phyloP scores from a whole-genome alignment of 768 basidiomycete genomes.

The Podaxis sp. region DNA sequence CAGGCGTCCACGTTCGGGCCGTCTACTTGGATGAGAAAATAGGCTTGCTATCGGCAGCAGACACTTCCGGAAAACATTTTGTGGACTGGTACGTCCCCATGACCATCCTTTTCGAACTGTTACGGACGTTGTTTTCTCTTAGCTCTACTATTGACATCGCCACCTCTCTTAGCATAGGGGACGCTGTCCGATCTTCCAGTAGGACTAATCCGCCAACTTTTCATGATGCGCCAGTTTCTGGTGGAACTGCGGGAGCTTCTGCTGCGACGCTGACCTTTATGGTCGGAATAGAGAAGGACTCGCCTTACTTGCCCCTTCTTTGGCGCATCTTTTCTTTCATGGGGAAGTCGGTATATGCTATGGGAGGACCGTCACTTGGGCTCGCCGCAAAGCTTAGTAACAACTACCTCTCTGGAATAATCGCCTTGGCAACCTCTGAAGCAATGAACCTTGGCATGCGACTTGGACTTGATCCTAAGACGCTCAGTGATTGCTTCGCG shows the following conservation, averaged over 20 bases:
- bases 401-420: slow-evolving; percentile 42
- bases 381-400: slow-evolving; percentile 45
- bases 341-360: slow-evolving; percentile 35
- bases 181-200: slow-evolving; percentile 27
- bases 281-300: slow-evolving; percentile 34
- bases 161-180: slow-evolving; percentile 33
- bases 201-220: slow-evolving; percentile 26
- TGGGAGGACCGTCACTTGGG: slow-evolving; percentile 41
- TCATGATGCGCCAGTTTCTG: slow-evolving; percentile 43
- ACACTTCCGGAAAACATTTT: slow-evolving; percentile 38
- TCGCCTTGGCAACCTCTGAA: slow-evolving; percentile 41
- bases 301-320: slow-evolving; percentile 33
- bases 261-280: slow-evolving; percentile 40
- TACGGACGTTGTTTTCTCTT: not conserved
- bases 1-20: slow-evolving; percentile 37
- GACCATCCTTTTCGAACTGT: not conserved
- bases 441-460: slow-evolving; percentile 48
- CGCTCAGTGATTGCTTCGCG: slow-evolving; percentile 37
- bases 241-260: slow-evolving; percentile 39
- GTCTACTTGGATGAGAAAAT: slow-evolving; percentile 35
- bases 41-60: slow-evolving; percentile 33
- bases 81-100: slow-evolving; percentile 36
- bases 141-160: slow-evolving; percentile 45
- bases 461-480: slow-evolving; percentile 39
- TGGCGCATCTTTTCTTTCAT: slow-evolving; percentile 32